phyloP scores from a whole-genome alignment of 495 filamentous ascomycete species.

The Lasiosphaeris hirsuta region DNA sequence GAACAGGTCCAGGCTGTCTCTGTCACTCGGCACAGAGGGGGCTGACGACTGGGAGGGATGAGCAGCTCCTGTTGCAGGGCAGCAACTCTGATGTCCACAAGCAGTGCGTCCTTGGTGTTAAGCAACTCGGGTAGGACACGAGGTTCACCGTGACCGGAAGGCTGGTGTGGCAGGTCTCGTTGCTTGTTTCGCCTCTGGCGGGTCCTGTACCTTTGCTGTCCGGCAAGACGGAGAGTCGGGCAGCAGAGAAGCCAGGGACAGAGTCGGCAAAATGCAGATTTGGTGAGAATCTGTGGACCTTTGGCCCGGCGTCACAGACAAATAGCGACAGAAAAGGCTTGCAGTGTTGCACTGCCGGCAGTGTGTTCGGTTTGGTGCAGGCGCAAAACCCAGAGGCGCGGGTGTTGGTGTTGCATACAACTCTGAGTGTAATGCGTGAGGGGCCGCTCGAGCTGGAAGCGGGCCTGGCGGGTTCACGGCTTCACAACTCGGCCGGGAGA shows the following conservation, averaged over 20 bases:
- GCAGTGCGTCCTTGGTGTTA: slow-evolving; percentile 15
- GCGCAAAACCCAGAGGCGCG: slow-evolving; percentile 5
- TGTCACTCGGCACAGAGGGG: background rate
- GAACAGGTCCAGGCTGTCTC: too few species aligned
- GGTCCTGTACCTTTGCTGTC: too few species aligned
- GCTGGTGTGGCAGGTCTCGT: too few species aligned
- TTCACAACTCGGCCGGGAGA: background rate
- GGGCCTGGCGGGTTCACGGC: background rate
- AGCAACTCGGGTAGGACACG: slow-evolving; percentile 11
- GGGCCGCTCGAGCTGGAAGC: background rate
- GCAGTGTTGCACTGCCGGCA: slow-evolving; percentile 3
- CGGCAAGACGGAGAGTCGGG: background rate
- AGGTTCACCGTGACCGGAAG: background rate
- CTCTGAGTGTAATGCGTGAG: too few species aligned
- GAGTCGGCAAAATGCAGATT: slow-evolving; percentile 8
- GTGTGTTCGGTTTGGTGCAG: slow-evolving; percentile 10
- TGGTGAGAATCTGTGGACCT: background rate
- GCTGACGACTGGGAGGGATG: background rate
- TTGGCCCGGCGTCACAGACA: background rate
- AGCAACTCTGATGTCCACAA: slow-evolving; percentile 1
- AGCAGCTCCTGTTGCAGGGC: background rate
- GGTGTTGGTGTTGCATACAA: background rate
- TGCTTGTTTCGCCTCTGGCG: too few species aligned
- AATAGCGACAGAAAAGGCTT: background rate
- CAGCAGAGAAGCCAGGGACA: background rate